A percentile compares a stretch with the other conserved stretches of the same genome.
Evolutionary conservation across 2,329 filamentous ascomycete genomes (phyloP).

Genomic region (Magnaporthales sp.): DNA sequence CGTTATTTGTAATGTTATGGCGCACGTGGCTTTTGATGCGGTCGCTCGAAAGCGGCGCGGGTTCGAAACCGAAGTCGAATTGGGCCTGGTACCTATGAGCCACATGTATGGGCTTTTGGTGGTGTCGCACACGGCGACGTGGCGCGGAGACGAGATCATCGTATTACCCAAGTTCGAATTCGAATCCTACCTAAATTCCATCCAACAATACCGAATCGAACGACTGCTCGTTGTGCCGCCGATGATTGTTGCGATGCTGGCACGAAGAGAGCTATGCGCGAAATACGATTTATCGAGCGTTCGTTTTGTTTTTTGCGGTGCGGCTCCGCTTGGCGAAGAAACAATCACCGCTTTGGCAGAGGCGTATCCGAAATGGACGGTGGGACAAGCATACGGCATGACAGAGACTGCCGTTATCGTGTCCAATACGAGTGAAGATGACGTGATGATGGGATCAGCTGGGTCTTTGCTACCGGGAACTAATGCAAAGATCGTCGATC

Average conservation of each 20-base stretch:
- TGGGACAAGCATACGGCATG: conserved; percentile 68
- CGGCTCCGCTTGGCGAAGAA: conserved; percentile 68
- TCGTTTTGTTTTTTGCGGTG: conserved; percentile 59
- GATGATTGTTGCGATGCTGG: conserved; percentile 69
- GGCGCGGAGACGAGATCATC: conserved; percentile 62
- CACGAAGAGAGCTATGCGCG: conserved; percentile 48
- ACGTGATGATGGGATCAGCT: conserved; percentile 63
- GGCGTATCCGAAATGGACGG: conserved; percentile 51
- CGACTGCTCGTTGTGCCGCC: conserved; percentile 64
- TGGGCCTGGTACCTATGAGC: conserved; percentile 65
- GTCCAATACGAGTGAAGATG: conserved; percentile 42
- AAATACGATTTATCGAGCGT: conserved; percentile 68
- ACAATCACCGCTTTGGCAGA: conserved; percentile 55
- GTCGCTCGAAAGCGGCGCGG: conserved; percentile 17
- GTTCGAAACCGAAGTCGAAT: conserved; percentile 28
- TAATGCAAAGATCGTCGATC: conserved; percentile 56
- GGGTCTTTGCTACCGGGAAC: conserved; percentile 60
- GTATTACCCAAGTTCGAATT: conserved; percentile 69
- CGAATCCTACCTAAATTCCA: conserved; percentile 46
- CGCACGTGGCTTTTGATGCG: conserved; percentile 32
- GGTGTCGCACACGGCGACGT: conserved; percentile 54
- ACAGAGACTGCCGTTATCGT: conserved; percentile 72
- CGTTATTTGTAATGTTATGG: conserved; percentile 64
- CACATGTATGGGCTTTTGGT: conserved; percentile 73
- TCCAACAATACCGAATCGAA: conserved; percentile 59